phyloP scores from a whole-genome alignment of 1,284 basidiomycete species.

The Austroboletus novae-zelandiae region DNA sequence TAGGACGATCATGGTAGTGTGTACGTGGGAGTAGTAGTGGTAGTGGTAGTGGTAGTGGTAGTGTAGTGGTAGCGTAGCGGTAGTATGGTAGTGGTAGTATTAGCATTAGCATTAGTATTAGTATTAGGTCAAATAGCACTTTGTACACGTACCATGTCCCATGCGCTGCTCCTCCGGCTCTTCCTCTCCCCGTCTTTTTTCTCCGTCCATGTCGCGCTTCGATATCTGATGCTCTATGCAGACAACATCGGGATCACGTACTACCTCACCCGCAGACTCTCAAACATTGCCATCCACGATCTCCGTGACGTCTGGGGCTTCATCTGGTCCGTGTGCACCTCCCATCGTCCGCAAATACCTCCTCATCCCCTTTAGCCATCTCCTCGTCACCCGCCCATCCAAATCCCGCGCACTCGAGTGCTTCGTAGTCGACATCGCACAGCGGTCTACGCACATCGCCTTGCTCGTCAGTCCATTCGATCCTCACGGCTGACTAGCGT shows the following conservation, averaged over 20 bases:
- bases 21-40: conserved; percentile 27
- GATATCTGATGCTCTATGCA: conserved; percentile 85
- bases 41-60: neutral
- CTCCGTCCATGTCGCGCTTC: conserved; percentile 86
- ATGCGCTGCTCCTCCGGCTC: conserved; percentile 82
- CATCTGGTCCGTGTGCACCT: conserved; percentile 65
- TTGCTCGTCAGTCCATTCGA: conserved; percentile 71
- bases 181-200: conserved; percentile 90
- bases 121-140: too few relatives aligned
- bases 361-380: conserved; percentile 58
- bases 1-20: conserved; percentile 25
- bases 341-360: conserved; percentile 5
- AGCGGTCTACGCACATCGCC: conserved; percentile 89
- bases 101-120: too few relatives aligned
- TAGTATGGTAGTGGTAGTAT: too few relatives aligned
- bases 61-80: too few relatives aligned
- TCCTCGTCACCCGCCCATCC: conserved; percentile 87
- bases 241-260: conserved; percentile 96
- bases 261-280: conserved; percentile 85
- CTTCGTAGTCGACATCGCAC: conserved; percentile 84
- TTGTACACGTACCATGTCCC: conserved; percentile 45
- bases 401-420: conserved; percentile 88
- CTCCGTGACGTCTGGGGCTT: conserved; percentile 96
- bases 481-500: conserved; percentile 11
- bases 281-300: conserved; percentile 74